A percentile compares a stretch with the other conserved stretches of the same genome.
phyloP scores from a whole-genome alignment of 306 rosid genomes.

The Biancaea sappan region DNA sequence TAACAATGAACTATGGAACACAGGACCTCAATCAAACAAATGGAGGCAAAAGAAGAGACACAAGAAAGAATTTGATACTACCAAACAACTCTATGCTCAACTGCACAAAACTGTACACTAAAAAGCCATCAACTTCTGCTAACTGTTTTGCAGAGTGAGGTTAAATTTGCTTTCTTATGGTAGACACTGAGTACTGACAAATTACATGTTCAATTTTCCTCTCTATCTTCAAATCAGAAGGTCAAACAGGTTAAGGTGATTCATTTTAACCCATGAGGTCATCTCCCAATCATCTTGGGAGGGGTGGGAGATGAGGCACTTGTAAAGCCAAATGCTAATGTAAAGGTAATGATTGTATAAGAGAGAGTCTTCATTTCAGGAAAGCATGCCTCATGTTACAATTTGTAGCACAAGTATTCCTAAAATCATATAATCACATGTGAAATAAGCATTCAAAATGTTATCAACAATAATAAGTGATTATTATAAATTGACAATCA shows the following conservation, averaged over 20 bases:
- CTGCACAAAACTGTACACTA: constrained; percentile 16
- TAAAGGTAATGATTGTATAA: constrained; percentile 8
- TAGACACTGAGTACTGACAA: neutral
- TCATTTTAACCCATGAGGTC: constrained; percentile 1
- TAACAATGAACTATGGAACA: constrained; percentile 17
- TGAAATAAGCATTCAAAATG: constrained; percentile 26
- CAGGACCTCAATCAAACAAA: constrained; percentile 28
- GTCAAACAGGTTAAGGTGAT: constrained; percentile 20
- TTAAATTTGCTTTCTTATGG: neutral
- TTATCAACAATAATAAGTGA: constrained; percentile 13
- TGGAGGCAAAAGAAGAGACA: constrained; percentile 6
- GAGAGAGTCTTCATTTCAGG: constrained; percentile 1
- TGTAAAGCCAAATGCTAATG: constrained; percentile 24
- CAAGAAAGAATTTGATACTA: constrained; percentile 21
- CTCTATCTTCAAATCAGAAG: neutral
- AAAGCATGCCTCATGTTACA: constrained; percentile 6
- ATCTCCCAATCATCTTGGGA: neutral
- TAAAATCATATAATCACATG: constrained; percentile 11
- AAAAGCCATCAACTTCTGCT: constrained; percentile 18
- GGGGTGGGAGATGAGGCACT: neutral
- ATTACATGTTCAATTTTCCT: neutral
- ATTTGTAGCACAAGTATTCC: constrained; percentile 3
- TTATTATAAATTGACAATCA: constrained; percentile 28
- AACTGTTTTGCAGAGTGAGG: constrained; percentile 1
- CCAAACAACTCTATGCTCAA: constrained; percentile 29